A percentile compares a stretch with the other conserved stretches of the same genome.
Conservation (phyloP, 352 stramenopile genomes). For the Phytophthora quininea region DNA sequence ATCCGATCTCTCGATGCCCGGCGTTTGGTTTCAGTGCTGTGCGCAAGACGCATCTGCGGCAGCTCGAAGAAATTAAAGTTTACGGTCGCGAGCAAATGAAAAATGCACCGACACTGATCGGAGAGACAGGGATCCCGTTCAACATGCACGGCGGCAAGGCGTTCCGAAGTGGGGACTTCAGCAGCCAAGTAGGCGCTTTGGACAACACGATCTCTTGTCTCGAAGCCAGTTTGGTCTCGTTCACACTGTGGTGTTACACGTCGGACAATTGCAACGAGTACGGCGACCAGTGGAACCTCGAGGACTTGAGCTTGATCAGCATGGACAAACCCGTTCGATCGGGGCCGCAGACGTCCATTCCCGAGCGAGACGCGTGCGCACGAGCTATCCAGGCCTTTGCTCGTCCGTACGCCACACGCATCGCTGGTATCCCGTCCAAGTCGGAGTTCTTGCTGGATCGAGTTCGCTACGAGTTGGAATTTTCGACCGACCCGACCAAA, state of each 20-base stretch:
- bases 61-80: constrained; percentile 63
- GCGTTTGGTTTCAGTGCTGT: constrained; percentile 73
- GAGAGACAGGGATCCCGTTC: constrained; percentile 75
- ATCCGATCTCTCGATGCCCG: constrained; percentile 63
- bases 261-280: constrained; percentile 78
- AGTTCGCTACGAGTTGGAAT: constrained; percentile 69
- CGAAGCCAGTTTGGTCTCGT: constrained; percentile 73
- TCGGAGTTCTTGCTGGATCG: constrained; percentile 60
- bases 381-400: constrained; percentile 65
- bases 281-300: constrained; percentile 87
- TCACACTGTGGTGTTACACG: constrained; percentile 92
- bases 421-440: constrained; percentile 63
- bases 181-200: constrained; percentile 51
- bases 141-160: constrained; percentile 57
- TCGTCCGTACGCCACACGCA: constrained; percentile 71
- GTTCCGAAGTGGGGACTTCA: constrained; percentile 55
- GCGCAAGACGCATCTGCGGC: constrained; percentile 56
- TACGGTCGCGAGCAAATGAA: constrained; percentile 58
- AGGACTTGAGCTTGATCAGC: constrained; percentile 87
- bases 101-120: constrained; percentile 65
- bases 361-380: constrained; percentile 45
- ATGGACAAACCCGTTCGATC: constrained; percentile 37
- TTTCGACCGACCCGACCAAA: constrained; percentile 42
- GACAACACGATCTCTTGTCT: constrained; percentile 73
- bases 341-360: constrained; percentile 2